Evolutionary conservation across 2,329 filamentous ascomycete species (phyloP).

Genomic region (Pezicula radicicola): DNA sequence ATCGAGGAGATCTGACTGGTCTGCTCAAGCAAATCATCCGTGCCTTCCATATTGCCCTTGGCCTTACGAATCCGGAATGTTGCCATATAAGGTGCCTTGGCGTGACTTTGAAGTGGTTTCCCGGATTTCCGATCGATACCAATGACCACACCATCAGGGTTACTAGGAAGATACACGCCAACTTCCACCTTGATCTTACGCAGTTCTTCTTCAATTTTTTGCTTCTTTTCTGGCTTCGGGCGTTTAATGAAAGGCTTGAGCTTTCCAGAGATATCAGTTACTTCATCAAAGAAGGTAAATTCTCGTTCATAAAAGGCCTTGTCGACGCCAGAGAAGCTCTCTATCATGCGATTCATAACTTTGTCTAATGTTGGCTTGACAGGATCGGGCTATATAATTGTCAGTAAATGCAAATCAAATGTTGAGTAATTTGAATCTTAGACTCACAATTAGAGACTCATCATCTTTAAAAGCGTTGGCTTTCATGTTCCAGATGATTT

Average conservation of each 20-base stretch:
- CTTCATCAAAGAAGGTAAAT: conserved; percentile 97
- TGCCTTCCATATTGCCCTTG: conserved; percentile 49
- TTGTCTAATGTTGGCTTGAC: conserved; percentile 92
- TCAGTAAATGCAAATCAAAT: conserved; percentile 8
- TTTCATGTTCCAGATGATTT: conserved; percentile 99
- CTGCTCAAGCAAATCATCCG: conserved; percentile 49
- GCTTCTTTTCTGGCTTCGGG: conserved; percentile 94
- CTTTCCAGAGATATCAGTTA: conserved; percentile 93
- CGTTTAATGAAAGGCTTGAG: conserved; percentile 89
- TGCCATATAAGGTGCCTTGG: conserved; percentile 98
- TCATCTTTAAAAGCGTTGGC: conserved; percentile 98
- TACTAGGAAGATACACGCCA: conserved; percentile 94
- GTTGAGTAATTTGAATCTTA: background rate
- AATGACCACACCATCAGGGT: conserved; percentile 94
- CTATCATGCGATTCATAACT: conserved; percentile 80
- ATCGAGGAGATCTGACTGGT: conserved; percentile 34
- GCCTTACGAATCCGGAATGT: conserved; percentile 95
- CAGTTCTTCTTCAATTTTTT: conserved; percentile 97
- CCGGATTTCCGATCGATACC: conserved; percentile 98
- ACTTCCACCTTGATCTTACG: conserved; percentile 97
- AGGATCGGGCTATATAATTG: conserved; percentile 64
- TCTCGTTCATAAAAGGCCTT: conserved; percentile 88
- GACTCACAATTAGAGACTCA: conserved; percentile 74
- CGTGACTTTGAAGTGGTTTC: conserved; percentile 95
- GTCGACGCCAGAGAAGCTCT: conserved; percentile 77